Conservation (phyloP, 352 stramenopile genomes). For the Pythium coloratum region DNA sequence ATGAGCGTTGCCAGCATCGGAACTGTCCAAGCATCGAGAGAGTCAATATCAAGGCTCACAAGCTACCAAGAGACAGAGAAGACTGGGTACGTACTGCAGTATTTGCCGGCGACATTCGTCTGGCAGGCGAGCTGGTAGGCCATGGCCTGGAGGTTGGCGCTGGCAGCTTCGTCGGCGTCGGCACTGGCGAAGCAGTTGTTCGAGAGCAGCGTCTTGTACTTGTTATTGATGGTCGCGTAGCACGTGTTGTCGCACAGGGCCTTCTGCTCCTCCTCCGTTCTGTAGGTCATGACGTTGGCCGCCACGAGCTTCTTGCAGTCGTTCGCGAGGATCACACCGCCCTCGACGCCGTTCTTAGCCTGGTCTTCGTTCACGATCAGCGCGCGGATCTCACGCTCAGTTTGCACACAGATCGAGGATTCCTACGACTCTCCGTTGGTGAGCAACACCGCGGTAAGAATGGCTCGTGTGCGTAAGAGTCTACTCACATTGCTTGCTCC, state of each 20-base stretch:
- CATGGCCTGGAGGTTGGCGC: slow-evolving; percentile 48
- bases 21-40: slow-evolving; percentile 31
- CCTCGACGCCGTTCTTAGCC: slow-evolving; percentile 59
- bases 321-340: slow-evolving; percentile 44
- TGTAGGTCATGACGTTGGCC: slow-evolving; percentile 53
- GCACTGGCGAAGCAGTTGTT: slow-evolving; percentile 64
- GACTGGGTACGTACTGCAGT: slow-evolving; percentile 58
- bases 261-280: slow-evolving; percentile 58
- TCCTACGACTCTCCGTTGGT: slow-evolving; percentile 22
- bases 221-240: slow-evolving; percentile 48
- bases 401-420: slow-evolving; percentile 44
- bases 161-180: slow-evolving; percentile 59
- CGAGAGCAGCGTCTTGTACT: slow-evolving; percentile 65
- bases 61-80: neutral
- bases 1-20: slow-evolving; percentile 55
- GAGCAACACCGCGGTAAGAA: neutral
- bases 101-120: slow-evolving; percentile 47
- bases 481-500: slow-evolving; percentile 33
- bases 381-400: slow-evolving; percentile 44
- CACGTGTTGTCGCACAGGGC: slow-evolving; percentile 65
- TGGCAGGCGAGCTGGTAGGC: slow-evolving; percentile 79
- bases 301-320: slow-evolving; percentile 63
- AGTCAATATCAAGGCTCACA: neutral
- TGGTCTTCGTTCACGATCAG: slow-evolving; percentile 62
- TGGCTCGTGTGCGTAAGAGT: neutral